phyloP scores from a whole-genome alignment of 2,329 filamentous ascomycete species.

The Diaporthe caulivora region DNA sequence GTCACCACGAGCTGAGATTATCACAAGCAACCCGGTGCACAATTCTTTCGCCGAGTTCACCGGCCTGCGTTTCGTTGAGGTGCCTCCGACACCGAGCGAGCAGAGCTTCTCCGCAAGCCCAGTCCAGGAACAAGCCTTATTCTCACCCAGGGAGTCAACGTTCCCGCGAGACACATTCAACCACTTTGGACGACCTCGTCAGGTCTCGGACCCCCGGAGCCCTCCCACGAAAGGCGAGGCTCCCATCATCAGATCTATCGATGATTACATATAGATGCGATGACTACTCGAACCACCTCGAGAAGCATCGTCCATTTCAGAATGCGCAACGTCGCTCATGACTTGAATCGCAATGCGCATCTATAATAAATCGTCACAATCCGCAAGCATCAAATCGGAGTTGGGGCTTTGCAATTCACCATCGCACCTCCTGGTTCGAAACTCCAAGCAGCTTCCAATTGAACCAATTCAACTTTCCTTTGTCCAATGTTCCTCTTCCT shows the following conservation, averaged over 20 bases:
- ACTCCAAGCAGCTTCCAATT: slow-evolving; percentile 31
- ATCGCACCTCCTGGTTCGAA: not conserved
- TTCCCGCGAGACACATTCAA: slow-evolving; percentile 67
- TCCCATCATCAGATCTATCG: slow-evolving; percentile 82
- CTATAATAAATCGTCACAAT: slow-evolving; percentile 23
- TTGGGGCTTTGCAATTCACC: slow-evolving; percentile 20
- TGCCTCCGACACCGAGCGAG: slow-evolving; percentile 64
- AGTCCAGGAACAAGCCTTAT: slow-evolving; percentile 27
- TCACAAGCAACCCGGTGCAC: slow-evolving; percentile 77
- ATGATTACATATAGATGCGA: slow-evolving; percentile 74
- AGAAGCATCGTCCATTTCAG: not conserved
- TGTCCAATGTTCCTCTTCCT: slow-evolving; percentile 32
- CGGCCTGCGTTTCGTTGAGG: slow-evolving; percentile 66
- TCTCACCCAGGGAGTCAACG: slow-evolving; percentile 62
- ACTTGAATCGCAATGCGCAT: slow-evolving; percentile 27
- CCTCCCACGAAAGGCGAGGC: slow-evolving; percentile 80
- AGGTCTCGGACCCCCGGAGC: slow-evolving; percentile 76
- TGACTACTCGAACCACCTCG: not conserved
- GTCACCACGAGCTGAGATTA: slow-evolving; percentile 79
- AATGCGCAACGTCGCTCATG: slow-evolving; percentile 17
- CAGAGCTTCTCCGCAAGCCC: slow-evolving; percentile 55
- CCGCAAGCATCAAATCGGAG: slow-evolving; percentile 34
- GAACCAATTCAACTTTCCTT: slow-evolving; percentile 36
- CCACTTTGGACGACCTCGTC: slow-evolving; percentile 63
- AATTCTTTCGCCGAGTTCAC: slow-evolving; percentile 56